These are phyloP conservation scores for Fusarium sp. DNA, from an alignment of 2,329 filamentous ascomycete genomes.

Conservation along the genomic window DNA sequence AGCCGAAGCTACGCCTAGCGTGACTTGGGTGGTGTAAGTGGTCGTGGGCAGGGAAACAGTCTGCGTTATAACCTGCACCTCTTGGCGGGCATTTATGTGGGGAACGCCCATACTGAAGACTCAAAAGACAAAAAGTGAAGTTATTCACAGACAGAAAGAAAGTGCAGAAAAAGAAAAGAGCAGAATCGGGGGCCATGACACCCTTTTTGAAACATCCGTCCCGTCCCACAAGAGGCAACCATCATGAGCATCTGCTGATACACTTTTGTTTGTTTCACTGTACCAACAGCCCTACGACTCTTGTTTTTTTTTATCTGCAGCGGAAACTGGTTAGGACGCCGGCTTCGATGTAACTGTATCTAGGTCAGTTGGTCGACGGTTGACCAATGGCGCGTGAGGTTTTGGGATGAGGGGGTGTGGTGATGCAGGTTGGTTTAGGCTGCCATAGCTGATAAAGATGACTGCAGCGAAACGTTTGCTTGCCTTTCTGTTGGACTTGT, in stretches of 20 bases:
- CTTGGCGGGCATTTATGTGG: slow-evolving; percentile 37
- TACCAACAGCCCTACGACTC: not conserved
- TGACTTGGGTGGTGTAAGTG: slow-evolving; percentile 50
- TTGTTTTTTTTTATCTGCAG: not conserved
- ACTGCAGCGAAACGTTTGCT: not conserved
- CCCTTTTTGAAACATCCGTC: slow-evolving; percentile 30
- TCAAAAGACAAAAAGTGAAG: slow-evolving; percentile 15
- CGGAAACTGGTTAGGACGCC: slow-evolving; percentile 5
- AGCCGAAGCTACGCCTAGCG: slow-evolving; percentile 35
- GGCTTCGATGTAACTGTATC: slow-evolving; percentile 23
- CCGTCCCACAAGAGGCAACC: slow-evolving; percentile 33
- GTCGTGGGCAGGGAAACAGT: slow-evolving; percentile 46
- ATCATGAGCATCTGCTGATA: slow-evolving; percentile 37
- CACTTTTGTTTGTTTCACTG: slow-evolving; percentile 5
- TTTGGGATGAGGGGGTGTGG: slow-evolving; percentile 19
- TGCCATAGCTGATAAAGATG: slow-evolving; percentile 29
- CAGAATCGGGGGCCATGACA: slow-evolving; percentile 4
- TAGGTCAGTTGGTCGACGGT: slow-evolving; percentile 19
- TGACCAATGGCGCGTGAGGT: slow-evolving; percentile 23
- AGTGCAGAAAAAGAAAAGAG: slow-evolving; percentile 15
- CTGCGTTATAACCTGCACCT: slow-evolving; percentile 47
- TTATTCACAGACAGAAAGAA: slow-evolving; percentile 26
- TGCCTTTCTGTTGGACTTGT: slow-evolving; percentile 18
- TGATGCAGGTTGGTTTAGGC: slow-evolving; percentile 36
- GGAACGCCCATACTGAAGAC: slow-evolving; percentile 13